Evolutionary conservation across 257 asterid genomes (phyloP), one percentile per base, ranked within the genome.

Genomic region (Cruciata laevipes): DNA sequence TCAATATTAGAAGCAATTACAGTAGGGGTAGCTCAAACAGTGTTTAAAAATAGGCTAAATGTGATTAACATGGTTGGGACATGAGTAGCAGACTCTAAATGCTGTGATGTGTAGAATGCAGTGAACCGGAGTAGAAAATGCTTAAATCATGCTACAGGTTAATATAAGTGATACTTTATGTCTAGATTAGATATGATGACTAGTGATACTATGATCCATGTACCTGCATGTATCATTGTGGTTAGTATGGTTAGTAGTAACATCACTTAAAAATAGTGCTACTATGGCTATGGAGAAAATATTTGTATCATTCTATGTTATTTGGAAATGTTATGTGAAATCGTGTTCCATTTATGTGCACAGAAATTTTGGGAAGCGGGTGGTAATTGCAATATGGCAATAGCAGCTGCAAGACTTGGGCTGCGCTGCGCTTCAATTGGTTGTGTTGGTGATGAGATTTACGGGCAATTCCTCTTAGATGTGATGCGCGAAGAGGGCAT

Each of bases 361-460:
- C 80, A 93, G 97, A 74, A 74, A 80, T 81, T 81, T 80, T 93
- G 99, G 96, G 99, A 90, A 79, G 99, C 99, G 21, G 99, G 99
- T 76, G 99, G 99, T 57, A 93, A 93, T 73, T 86, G 97, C 82
- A 90, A 93, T 82, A 83, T 88, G 94, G 96, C 95, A 74, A 88
- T 93, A 80, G 97, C 99, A 79, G 94, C 99, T 63, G 86, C 99
- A 67, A 90, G 99, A 69, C 79, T 93, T 73, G 99, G 99, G 60
- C 97, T 93, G 75, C 78, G 63, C 4, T 88, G 87, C 44, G 73
- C 66, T 69, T 52, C 97, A 30, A 73, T 93, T 76, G 97, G 97
- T 63, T 91, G 88, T 65, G 87, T 88, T 76, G 96, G 99, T 55
- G 74, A 78, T 49, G 99, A 90, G 72, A 83, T 86, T 66, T 93